A percentile compares a stretch with the other conserved stretches of the same genome.
Conservation (phyloP, 108 stramenopile species). For the Thalassiosira profunda region DNA sequence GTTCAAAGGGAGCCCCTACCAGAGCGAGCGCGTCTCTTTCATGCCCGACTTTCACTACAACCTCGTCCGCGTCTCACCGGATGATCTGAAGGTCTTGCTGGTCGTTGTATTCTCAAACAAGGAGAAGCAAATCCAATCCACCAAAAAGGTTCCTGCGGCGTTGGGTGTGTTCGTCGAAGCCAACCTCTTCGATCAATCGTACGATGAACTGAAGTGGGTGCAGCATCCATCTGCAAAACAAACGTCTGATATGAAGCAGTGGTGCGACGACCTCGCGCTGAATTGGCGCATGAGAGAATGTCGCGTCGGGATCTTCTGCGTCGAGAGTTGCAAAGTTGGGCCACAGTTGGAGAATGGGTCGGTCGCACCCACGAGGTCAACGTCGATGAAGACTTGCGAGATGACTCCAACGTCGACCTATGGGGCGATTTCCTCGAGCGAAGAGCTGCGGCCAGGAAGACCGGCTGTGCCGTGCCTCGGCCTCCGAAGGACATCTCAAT, state of each 20-base stretch:
- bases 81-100: conserved; percentile 43
- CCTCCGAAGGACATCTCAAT: conserved; percentile 63
- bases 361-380: conserved; percentile 55
- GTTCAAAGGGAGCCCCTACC: conserved; percentile 30
- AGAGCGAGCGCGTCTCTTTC: conserved; percentile 20
- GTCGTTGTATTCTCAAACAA: conserved; percentile 62
- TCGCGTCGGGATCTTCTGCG: conserved; percentile 58
- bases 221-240: conserved; percentile 30
- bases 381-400: conserved; percentile 60
- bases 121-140: conserved; percentile 19
- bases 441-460: neutral
- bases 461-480: too few relatives aligned
- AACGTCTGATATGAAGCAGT: conserved; percentile 33
- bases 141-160: conserved; percentile 35
- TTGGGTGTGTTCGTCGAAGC: conserved; percentile 65
- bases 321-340: too few relatives aligned
- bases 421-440: conserved; percentile 49
- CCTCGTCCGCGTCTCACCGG: conserved; percentile 51
- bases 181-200: conserved; percentile 54
- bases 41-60: conserved; percentile 67
- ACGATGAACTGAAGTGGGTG: conserved; percentile 72
- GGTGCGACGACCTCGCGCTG: conserved; percentile 63
- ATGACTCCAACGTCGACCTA: conserved; percentile 44
- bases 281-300: conserved; percentile 66
- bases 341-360: conserved; percentile 41